Evolutionary conservation across 2,329 filamentous ascomycete species (phyloP).

Genomic region (Fusarium mexicanum): DNA sequence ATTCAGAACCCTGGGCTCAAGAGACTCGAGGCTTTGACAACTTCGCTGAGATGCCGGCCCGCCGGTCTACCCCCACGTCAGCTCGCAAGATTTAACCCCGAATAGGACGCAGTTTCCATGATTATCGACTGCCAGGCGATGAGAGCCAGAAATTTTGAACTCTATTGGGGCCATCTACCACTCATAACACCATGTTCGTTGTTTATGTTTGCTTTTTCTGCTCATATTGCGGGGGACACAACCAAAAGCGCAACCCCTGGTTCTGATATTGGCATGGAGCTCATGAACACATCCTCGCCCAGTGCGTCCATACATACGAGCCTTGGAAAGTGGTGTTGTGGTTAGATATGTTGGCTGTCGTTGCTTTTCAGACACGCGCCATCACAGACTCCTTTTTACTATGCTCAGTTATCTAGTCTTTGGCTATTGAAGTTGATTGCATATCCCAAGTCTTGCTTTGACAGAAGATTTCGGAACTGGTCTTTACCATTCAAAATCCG

Average conservation of each 20-base stretch:
- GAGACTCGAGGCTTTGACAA: background rate
- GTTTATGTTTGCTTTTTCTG: slow-evolving; percentile 29
- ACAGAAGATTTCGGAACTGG: background rate
- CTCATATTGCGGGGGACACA: slow-evolving; percentile 24
- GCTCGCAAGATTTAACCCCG: slow-evolving; percentile 21
- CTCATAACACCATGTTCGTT: slow-evolving; percentile 9
- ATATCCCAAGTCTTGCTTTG: background rate
- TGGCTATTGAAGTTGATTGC: background rate
- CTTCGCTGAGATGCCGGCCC: background rate
- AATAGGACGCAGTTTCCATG: slow-evolving; percentile 3
- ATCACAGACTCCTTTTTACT: background rate
- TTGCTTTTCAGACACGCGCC: background rate
- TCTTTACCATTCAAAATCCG: background rate
- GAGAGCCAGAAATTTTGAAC: background rate
- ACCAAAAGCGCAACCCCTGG: slow-evolving; percentile 18
- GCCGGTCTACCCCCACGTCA: slow-evolving; percentile 29
- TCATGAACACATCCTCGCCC: background rate
- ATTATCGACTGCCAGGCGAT: slow-evolving; percentile 16
- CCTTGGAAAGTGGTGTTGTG: slow-evolving; percentile 16
- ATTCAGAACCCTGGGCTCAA: background rate
- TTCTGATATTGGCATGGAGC: slow-evolving; percentile 17
- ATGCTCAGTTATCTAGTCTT: background rate
- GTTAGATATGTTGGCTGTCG: background rate
- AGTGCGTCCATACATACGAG: background rate
- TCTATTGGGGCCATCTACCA: slow-evolving; percentile 4